Percentiles rank a stretch among this genome's conserved stretches.
Conservation (phyloP, 2,329 filamentous ascomycete genomes). For the Phoma sp. region DNA sequence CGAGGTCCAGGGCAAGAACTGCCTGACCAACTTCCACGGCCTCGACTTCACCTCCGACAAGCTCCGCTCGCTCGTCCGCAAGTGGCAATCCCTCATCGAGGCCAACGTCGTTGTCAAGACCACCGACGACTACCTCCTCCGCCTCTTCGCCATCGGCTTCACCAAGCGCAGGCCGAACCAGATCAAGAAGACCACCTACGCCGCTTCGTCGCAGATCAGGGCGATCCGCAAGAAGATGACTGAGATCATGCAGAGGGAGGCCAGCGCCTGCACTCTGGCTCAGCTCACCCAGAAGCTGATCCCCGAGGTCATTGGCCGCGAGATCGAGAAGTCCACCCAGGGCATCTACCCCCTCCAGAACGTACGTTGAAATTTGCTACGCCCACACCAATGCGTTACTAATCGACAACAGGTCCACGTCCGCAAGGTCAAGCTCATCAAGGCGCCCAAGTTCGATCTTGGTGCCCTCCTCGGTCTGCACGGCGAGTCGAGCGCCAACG, state of each 20-base stretch:
- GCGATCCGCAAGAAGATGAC: conserved; percentile 99
- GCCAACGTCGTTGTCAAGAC: conserved; percentile 99
- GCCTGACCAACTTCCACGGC: conserved; percentile 99
- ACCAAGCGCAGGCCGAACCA: conserved; percentile 99
- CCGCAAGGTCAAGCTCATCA: conserved; percentile 99
- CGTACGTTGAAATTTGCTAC: conserved; percentile 61
- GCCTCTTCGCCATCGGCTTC: conserved; percentile 98
- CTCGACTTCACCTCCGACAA: conserved; percentile 99
- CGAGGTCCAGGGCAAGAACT: conserved; percentile 99
- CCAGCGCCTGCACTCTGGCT: conserved; percentile 88
- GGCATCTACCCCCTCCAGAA: conserved; percentile 99
- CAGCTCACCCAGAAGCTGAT: conserved; percentile 99
- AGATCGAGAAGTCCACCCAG: conserved; percentile 99
- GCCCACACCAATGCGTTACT: not conserved
- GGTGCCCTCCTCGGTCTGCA: conserved; percentile 95
- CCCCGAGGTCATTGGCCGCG: conserved; percentile 97
- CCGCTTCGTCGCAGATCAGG: conserved; percentile 94
- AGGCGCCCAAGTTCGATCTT: conserved; percentile 98
- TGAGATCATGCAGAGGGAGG: conserved; percentile 98
- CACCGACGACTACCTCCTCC: conserved; percentile 99
- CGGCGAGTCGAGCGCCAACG: conserved; percentile 95
- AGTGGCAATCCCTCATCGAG: conserved; percentile 99
- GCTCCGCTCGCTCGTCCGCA: conserved; percentile 97
- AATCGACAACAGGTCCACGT: conserved; percentile 80
- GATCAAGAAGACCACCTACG: conserved; percentile 99